These are phyloP conservation scores for Coprinopsis strossmayeri DNA, from an alignment of 768 basidiomycete species.

Conservation along the genomic window DNA sequence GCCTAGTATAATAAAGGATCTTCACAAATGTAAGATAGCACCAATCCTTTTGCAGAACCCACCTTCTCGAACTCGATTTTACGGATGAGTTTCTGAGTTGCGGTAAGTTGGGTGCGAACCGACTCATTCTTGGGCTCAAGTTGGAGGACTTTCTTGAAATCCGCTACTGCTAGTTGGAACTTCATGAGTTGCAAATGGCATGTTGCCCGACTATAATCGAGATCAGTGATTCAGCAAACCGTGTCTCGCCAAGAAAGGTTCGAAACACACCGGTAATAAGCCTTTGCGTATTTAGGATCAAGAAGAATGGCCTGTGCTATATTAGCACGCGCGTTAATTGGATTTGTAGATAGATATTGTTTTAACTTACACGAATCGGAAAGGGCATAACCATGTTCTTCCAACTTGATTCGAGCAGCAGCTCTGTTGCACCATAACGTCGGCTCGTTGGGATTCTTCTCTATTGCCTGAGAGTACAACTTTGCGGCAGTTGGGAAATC, in stretches of 20 bases:
- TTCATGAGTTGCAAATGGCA: conserved; percentile 88
- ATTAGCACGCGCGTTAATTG: conserved; percentile 5
- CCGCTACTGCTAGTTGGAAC: conserved; percentile 77
- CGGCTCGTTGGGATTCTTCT: conserved; percentile 80
- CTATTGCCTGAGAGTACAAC: conserved; percentile 80
- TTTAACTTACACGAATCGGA: conserved; percentile 72
- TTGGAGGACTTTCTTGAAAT: conserved; percentile 78
- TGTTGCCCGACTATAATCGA: conserved; percentile 67
- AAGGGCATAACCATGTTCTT: conserved; percentile 90
- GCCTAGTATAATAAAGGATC: conserved; percentile 40
- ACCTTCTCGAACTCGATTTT: conserved; percentile 93
- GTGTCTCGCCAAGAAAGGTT: background rate
- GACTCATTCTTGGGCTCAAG: conserved; percentile 85
- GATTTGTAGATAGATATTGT: background rate
- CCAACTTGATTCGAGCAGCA: conserved; percentile 85
- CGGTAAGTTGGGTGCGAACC: conserved; percentile 72
- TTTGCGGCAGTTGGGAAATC: conserved; percentile 72
- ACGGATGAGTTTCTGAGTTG: conserved; percentile 87
- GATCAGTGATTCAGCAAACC: conserved; percentile 1
- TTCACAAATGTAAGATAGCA: no score
- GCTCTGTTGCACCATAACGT: conserved; percentile 95
- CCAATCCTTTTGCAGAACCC: no score
- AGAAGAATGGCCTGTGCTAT: conserved; percentile 79
- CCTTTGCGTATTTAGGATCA: conserved; percentile 88
- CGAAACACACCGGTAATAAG: conserved; percentile 65